These are phyloP conservation scores for Pelagomonas calceolata DNA, from an alignment of 108 stramenopile species.

Conservation along the genomic window DNA sequence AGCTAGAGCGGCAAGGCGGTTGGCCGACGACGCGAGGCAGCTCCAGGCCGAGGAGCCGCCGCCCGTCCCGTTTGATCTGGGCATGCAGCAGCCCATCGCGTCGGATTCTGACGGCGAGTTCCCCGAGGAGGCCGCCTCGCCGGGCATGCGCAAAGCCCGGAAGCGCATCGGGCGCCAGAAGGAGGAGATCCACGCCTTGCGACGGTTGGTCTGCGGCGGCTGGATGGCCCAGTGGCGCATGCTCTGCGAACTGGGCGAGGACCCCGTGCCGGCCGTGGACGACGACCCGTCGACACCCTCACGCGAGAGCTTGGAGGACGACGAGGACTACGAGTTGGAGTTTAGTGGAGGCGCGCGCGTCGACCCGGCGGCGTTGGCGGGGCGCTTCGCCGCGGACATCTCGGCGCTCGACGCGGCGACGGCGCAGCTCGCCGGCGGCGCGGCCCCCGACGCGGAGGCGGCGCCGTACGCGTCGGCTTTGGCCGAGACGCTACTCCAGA, in stretches of 20 bases:
- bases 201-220: not conserved
- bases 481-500: not conserved
- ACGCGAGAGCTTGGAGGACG: not conserved
- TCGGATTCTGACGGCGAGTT: not conserved
- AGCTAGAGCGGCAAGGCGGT: too few relatives aligned
- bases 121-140: not conserved
- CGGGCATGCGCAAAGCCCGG: not conserved
- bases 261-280: not conserved
- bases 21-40: too few relatives aligned
- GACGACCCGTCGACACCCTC: too few relatives aligned
- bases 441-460: not conserved
- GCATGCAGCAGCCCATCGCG: not conserved
- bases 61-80: too few relatives aligned
- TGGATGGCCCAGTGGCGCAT: constrained; percentile 2
- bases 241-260: not conserved
- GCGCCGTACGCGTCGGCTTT: not conserved
- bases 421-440: not conserved
- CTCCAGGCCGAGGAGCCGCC: too few relatives aligned
- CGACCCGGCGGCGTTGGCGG: not conserved
- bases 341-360: not conserved
- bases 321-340: not conserved
- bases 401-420: not conserved
- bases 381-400: not conserved
- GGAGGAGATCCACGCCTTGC: not conserved
- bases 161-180: not conserved